phyloP scores from a whole-genome alignment of 2,329 filamentous ascomycete species.

The Acarospora socialis region DNA sequence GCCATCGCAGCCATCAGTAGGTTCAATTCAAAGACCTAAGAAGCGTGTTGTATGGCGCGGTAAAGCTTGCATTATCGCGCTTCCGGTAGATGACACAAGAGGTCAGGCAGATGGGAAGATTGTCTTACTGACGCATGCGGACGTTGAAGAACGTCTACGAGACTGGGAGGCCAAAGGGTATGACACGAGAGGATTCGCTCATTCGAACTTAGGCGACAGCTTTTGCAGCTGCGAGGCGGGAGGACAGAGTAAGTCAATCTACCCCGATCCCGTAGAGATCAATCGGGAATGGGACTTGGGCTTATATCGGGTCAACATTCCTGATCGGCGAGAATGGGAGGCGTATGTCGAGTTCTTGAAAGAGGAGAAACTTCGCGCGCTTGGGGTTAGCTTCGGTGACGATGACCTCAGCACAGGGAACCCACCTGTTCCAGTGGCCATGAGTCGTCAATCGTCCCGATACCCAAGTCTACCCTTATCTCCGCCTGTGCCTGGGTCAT shows the following conservation, averaged over 20 bases:
- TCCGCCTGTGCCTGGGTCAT: constrained; percentile 66
- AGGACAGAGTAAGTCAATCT: constrained; percentile 30
- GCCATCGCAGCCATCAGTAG: constrained; percentile 32
- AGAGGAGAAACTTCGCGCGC: constrained; percentile 81
- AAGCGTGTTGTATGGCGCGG: constrained; percentile 64
- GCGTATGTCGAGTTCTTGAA: constrained; percentile 68
- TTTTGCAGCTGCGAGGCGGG: constrained; percentile 19
- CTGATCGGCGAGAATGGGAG: constrained; percentile 47
- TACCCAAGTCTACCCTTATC: constrained; percentile 69
- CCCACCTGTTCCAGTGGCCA: constrained; percentile 49
- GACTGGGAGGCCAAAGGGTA: constrained; percentile 31
- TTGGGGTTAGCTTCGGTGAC: constrained; percentile 71
- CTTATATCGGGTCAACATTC: constrained; percentile 26
- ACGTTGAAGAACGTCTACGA: constrained; percentile 26
- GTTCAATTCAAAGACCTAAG: constrained; percentile 31
- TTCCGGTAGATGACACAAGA: constrained; percentile 54
- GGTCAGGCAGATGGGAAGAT: constrained; percentile 33
- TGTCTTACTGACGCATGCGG: constrained; percentile 24
- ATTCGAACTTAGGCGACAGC: constrained; percentile 3
- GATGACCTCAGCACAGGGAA: constrained; percentile 48
- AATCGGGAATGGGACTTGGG: constrained; percentile 22
- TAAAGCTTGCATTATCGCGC: constrained; percentile 56
- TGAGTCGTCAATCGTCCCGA: constrained; percentile 58
- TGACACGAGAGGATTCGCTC: constrained; percentile 20
- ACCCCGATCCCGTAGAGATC: constrained; percentile 27